phyloP scores from a whole-genome alignment of 805 yeast species.

The Saccharomycopsis amapae region DNA sequence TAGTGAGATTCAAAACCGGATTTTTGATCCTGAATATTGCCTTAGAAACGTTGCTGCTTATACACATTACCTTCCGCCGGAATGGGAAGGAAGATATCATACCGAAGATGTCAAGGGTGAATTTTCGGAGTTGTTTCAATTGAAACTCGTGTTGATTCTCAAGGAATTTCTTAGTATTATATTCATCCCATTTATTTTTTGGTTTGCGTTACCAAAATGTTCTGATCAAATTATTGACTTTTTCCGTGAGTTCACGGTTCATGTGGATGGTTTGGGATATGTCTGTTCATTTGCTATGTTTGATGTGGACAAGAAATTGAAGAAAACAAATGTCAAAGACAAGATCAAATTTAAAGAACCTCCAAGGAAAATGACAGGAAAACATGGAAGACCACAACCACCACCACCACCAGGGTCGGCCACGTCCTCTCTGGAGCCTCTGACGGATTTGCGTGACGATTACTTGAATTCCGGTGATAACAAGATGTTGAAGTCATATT shows the following conservation, averaged over 20 bases:
- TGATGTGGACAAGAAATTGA: conserved; percentile 53
- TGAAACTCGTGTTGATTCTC: conserved; percentile 61
- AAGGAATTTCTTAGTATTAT: conserved; percentile 78
- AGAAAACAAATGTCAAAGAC: conserved; percentile 25
- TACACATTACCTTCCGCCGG: conserved; percentile 83
- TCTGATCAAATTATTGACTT: conserved; percentile 80
- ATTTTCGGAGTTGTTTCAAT: conserved; percentile 70
- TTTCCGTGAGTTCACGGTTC: conserved; percentile 81
- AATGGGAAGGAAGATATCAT: conserved; percentile 83
- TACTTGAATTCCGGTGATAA: conserved; percentile 43
- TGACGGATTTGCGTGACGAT: conserved; percentile 29
- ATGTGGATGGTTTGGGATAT: conserved; percentile 91
- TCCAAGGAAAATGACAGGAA: conserved; percentile 15
- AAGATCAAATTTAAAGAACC: conserved; percentile 19
- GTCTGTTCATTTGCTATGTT: conserved; percentile 94
- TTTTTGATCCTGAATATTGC: conserved; percentile 93
- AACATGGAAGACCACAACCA: conserved; percentile 19
- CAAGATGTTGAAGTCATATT: conserved; percentile 86
- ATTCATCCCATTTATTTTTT: conserved; percentile 82
- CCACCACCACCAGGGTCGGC: conserved; percentile 6
- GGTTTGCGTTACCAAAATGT: conserved; percentile 70
- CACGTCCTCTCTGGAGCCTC: not conserved
- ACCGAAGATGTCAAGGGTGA: conserved; percentile 78
- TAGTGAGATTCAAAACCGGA: conserved; percentile 28
- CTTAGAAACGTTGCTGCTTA: conserved; percentile 70